Percentiles rank a stretch among this genome's conserved stretches.
phyloP scores from a whole-genome alignment of 2,329 filamentous ascomycete species.

The Myriosclerotinia duriaeana region DNA sequence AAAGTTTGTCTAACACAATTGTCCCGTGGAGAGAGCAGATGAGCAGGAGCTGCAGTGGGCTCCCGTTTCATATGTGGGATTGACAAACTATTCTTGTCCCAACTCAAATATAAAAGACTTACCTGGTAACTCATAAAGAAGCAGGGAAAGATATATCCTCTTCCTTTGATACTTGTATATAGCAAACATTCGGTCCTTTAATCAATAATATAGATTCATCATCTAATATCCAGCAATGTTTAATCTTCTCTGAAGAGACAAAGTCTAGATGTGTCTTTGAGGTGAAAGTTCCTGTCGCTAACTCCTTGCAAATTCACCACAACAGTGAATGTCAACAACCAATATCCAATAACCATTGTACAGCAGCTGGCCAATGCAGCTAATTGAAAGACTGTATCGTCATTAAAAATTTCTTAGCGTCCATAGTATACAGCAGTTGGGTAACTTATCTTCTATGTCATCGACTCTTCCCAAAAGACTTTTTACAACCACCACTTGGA shows the following conservation, averaged over 20 bases:
- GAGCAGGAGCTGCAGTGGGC: accelerated
- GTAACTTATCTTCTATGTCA: not conserved
- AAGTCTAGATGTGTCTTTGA: not conserved
- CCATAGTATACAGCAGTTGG: accelerated
- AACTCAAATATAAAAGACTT: not conserved
- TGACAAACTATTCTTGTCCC: accelerated
- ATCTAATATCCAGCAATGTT: accelerated
- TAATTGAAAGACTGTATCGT: not conserved
- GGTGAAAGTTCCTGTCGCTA: not conserved
- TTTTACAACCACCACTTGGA: not conserved
- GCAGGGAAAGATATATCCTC: accelerated
- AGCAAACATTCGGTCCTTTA: not conserved
- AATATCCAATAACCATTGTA: not conserved
- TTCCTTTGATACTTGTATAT: not conserved
- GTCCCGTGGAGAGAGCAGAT: accelerated
- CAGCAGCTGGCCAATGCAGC: not conserved
- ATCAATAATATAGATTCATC: not conserved
- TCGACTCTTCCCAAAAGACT: not conserved
- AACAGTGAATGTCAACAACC: not conserved
- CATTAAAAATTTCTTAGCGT: not conserved
- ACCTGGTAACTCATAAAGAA: not conserved
- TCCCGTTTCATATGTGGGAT: not conserved
- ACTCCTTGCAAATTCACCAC: not conserved
- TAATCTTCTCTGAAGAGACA: not conserved
- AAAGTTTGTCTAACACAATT: not conserved